Evolutionary conservation across 2,329 filamentous ascomycete genomes (phyloP).

Genomic region (Epichloe sibirici): DNA sequence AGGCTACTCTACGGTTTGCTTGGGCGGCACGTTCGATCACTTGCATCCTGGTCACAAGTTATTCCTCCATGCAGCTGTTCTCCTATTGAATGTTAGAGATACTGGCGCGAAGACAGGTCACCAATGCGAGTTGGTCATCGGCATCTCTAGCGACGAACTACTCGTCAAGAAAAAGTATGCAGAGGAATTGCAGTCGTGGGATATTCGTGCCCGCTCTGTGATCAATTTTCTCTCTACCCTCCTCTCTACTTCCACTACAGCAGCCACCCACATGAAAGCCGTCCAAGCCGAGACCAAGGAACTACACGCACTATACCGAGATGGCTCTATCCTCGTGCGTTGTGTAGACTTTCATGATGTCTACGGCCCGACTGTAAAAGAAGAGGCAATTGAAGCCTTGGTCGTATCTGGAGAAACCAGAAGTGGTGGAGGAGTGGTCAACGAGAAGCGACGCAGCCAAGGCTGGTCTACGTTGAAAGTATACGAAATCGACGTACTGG

Average conservation of each 20-base stretch:
- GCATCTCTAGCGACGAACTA: conserved; percentile 79
- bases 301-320: conserved; percentile 40
- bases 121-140: conserved; percentile 57
- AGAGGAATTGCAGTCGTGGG: conserved; percentile 71
- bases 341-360: conserved; percentile 79
- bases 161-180: conserved; percentile 82
- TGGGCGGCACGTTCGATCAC: conserved; percentile 95
- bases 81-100: conserved; percentile 32
- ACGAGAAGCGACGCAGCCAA: conserved; percentile 63
- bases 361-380: conserved; percentile 81
- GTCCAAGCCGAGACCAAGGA: conserved; percentile 12
- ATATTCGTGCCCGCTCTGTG: conserved; percentile 54
- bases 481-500: conserved; percentile 82
- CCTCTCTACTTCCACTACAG: conserved; percentile 26
- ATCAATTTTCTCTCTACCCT: conserved; percentile 62
- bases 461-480: conserved; percentile 67
- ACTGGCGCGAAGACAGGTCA: not conserved
- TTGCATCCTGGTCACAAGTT: conserved; percentile 92
- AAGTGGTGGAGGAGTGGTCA: conserved; percentile 72
- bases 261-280: conserved; percentile 5
- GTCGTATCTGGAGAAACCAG: conserved; percentile 84
- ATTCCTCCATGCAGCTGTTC: conserved; percentile 75
- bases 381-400: conserved; percentile 64
- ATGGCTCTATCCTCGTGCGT: conserved; percentile 51
- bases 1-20: conserved; percentile 41